Evolutionary conservation across 164 flowering plant species (phyloP).

Genomic region (Vitis riparia): DNA sequence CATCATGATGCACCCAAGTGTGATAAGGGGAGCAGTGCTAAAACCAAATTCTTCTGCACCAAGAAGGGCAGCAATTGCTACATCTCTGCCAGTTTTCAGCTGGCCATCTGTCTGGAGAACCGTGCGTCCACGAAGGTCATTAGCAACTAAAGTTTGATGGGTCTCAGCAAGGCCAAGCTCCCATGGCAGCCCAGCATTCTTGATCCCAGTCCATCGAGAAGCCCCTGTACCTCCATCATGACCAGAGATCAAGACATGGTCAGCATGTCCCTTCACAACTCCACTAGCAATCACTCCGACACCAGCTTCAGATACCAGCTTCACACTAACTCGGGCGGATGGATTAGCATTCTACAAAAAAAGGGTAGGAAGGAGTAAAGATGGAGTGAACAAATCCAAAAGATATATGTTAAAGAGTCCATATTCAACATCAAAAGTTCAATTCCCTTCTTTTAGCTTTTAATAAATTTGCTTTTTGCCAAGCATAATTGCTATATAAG

Average conservation of each 20-base stretch:
- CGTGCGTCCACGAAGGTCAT: constrained; percentile 95
- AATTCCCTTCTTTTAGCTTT: too few species aligned
- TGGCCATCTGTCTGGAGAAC: constrained; percentile 96
- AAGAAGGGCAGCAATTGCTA: constrained; percentile 94
- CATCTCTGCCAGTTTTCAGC: constrained; percentile 96
- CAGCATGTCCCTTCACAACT: constrained; percentile 99
- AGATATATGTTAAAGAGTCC: too few species aligned
- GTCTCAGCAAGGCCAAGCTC: constrained; percentile 99
- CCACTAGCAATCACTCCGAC: constrained; percentile 99
- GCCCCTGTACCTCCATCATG: constrained; percentile 99
- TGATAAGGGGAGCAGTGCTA: constrained; percentile 98
- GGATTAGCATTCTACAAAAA: constrained; percentile 81
- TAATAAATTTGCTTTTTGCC: too few species aligned
- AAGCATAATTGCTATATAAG: too few species aligned
- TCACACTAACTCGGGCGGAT: constrained; percentile 89
- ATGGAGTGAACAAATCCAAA: too few species aligned
- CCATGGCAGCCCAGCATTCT: constrained; percentile 99
- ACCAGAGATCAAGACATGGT: constrained; percentile 95
- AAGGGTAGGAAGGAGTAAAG: neutral
- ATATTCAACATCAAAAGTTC: too few species aligned
- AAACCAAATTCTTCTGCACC: constrained; percentile 99
- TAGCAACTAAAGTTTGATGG: constrained; percentile 97
- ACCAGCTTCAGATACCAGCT: constrained; percentile 97
- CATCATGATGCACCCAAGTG: constrained; percentile 99
- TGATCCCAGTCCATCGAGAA: constrained; percentile 99